Base-by-base conservation (phyloP, 192 early-diverging fungal species). In the Diversispora eburnea region DNA sequence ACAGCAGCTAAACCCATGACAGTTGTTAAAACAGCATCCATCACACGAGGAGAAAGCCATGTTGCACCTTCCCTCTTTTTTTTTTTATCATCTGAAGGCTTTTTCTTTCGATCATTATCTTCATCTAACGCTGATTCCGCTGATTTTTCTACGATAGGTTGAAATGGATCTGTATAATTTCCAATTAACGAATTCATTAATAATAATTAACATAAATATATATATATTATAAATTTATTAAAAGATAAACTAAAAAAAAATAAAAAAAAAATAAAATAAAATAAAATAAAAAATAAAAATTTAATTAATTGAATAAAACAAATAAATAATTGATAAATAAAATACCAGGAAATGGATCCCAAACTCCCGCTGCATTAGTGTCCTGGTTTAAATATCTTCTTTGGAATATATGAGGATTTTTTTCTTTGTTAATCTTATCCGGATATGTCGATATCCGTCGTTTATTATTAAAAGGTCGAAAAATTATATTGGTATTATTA, bases 11-110 rank as follows among this genome's bases (percentile, higher is more conserved):
- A 63, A 15, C 71, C 71, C 71, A 73, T 73, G 0, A 73, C 71
- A 49, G 71, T 73, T 1, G 71, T 73, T 33, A 73, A 73, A 17
- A 73, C 71, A n/a, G 71, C 71, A 63, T 73, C 71, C 71, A 73
- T 73, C 1, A 73, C 71, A 51, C 71, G 71, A 47, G 58, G 71
- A 10, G 71, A 73, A 4, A 73, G 2, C 4, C 39, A 25, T 3
- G 13, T 15, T 20, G 15, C 2, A 13, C 15, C 0, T 62, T 46
- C 22, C 41, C 48, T 22, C 2, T 49, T 42, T 33, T 49, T 22
- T 41, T 39, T 22, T 59, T 8, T 10, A 49, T 54, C 60, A 33
- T 0, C 33, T 2, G 33, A 19, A 6, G 22, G 0, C 2, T 67
- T 46, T 19, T 67, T 10, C 43, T 56, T 56, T 39, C 20, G 39